phyloP scores from a whole-genome alignment of 208 protist species.

The Trypanosoma conorhini region DNA sequence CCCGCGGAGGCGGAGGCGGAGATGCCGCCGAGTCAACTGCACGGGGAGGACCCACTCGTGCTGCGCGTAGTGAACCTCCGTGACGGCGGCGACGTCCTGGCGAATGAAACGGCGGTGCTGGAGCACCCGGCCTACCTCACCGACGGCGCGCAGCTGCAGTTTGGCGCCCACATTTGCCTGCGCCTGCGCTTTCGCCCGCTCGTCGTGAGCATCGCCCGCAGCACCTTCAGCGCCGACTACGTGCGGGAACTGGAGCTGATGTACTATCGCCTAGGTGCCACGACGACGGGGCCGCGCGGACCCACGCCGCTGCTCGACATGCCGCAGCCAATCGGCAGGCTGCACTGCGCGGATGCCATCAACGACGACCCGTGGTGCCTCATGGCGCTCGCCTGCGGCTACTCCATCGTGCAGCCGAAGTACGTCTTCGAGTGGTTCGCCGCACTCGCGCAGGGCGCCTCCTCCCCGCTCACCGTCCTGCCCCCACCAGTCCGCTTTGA shows the following conservation, averaged over 20 bases:
- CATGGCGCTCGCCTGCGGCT: constrained; percentile 62
- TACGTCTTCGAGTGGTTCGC: constrained; percentile 87
- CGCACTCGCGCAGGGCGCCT: constrained; percentile 51
- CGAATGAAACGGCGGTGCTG: constrained; percentile 32
- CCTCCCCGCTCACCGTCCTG: constrained; percentile 59
- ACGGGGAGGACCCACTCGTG: constrained; percentile 46
- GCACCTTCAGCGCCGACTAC: constrained; percentile 41
- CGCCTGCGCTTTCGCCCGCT: constrained; percentile 70
- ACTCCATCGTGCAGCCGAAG: constrained; percentile 65
- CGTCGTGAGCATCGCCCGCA: constrained; percentile 58
- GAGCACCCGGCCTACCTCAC: constrained; percentile 39
- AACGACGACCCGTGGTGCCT: constrained; percentile 56
- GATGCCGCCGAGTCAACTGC: background rate
- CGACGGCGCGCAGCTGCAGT: constrained; percentile 53
- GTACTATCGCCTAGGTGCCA: constrained; percentile 69
- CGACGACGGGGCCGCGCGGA: constrained; percentile 26
- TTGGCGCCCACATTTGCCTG: constrained; percentile 42
- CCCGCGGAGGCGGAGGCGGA: background rate
- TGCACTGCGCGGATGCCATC: constrained; percentile 61
- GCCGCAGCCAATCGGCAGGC: constrained; percentile 51
- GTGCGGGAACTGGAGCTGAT: constrained; percentile 52
- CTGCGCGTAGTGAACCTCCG: constrained; percentile 47
- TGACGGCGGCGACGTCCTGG: constrained; percentile 30
- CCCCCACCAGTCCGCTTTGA: constrained; percentile 62
- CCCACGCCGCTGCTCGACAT: constrained; percentile 26